Conservation (phyloP, 495 filamentous ascomycete genomes). For the Wilcoxina mikolae region DNA sequence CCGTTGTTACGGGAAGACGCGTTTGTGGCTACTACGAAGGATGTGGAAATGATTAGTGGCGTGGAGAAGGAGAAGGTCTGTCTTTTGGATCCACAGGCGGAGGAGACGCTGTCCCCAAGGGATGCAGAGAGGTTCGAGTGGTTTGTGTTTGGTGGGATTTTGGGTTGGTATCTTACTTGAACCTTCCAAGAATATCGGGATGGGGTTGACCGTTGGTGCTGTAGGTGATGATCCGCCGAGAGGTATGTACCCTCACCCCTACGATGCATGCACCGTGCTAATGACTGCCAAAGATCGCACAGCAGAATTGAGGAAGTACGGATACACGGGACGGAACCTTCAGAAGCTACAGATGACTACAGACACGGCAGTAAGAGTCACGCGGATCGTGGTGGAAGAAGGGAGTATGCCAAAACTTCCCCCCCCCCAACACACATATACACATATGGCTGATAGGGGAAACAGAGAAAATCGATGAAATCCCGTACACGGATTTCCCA, state of each 20-base stretch:
- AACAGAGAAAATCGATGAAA: slow-evolving; percentile 41
- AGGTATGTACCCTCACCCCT: slow-evolving; percentile 42
- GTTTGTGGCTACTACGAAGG: slow-evolving; percentile 27
- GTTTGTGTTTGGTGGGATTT: slow-evolving; percentile 90
- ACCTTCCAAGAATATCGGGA: neutral
- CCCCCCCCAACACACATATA: neutral
- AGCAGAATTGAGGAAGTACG: slow-evolving; percentile 80
- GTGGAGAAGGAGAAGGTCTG: slow-evolving; percentile 50
- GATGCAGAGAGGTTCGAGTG: slow-evolving; percentile 74
- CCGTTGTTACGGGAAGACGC: slow-evolving; percentile 51
- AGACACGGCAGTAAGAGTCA: slow-evolving; percentile 89
- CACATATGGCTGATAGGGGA: neutral
- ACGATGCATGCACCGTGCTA: neutral
- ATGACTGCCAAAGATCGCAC: slow-evolving; percentile 55
- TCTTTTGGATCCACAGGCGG: slow-evolving; percentile 72
- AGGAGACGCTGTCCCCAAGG: slow-evolving; percentile 61
- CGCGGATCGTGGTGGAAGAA: slow-evolving; percentile 71
- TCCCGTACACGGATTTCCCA: slow-evolving; percentile 71
- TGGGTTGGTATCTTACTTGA: slow-evolving; percentile 45
- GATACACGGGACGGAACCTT: slow-evolving; percentile 72
- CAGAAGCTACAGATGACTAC: slow-evolving; percentile 97
- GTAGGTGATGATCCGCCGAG: slow-evolving; percentile 86
- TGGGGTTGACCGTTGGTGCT: slow-evolving; percentile 8
- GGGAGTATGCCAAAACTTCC: slow-evolving; percentile 41
- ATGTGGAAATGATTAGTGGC: slow-evolving; percentile 66